A percentile compares a stretch with the other conserved stretches of the same genome.
Conservation (phyloP, 768 basidiomycete species). For the Lentinus brumalis region DNA sequence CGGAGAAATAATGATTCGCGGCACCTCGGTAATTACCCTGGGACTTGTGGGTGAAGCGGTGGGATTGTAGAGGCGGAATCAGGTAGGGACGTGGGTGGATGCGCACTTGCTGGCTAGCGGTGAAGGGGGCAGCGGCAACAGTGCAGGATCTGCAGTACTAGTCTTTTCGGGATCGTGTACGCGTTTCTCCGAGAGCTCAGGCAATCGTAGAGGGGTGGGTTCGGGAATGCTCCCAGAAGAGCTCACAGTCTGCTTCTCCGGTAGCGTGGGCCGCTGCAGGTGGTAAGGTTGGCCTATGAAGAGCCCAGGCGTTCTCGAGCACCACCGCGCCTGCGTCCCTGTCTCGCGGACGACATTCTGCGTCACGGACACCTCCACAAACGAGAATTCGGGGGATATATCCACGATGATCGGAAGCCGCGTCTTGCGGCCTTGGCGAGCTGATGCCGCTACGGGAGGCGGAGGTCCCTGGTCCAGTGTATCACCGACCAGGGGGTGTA, state of each 20-base stretch:
- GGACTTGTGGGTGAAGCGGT: background rate
- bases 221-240: background rate
- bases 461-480: background rate
- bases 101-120: background rate
- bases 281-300: conserved; percentile 11
- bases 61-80: background rate
- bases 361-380: background rate
- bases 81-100: background rate
- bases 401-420: conserved; percentile 4
- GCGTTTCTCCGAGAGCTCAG: background rate
- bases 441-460: background rate
- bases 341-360: conserved; percentile 5
- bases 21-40: background rate
- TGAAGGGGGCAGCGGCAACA: background rate
- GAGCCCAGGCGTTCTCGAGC: conserved; percentile 2
- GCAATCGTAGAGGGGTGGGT: background rate
- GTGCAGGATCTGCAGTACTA: background rate
- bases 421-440: background rate
- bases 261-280: background rate
- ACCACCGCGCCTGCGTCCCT: background rate
- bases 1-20: background rate
- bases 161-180: background rate
- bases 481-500: background rate
- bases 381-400: background rate
- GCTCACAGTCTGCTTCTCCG: background rate